Evolutionary conservation across 75 land plant genomes (phyloP), one percentile per base, ranked within the genome.

Genomic region (Sequoia sempervirens): DNA sequence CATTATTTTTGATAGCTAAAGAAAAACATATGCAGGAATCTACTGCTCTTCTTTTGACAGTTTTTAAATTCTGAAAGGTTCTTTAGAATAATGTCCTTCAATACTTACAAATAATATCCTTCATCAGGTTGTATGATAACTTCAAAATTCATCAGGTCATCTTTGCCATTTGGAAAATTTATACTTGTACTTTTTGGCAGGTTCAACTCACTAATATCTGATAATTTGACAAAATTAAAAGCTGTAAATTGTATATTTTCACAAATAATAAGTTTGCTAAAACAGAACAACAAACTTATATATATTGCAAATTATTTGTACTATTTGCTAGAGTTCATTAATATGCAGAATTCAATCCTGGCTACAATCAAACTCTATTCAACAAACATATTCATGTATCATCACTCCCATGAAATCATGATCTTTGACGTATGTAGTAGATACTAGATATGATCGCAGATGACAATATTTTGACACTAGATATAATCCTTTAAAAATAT

Each of bases 151-250:
- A 91, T 90, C 41, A 91, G 86, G 80, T 90, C 89, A 85, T 91
- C 93, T 82, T 91, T 91, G 18, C 93, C 93, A 86, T 91, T 91
- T 5, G 92, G 92, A 74, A 91, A 91, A 54, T 75, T 80, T 30
- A 91, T 91, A 37, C 82, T 80, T 5, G 89, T 87, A n/a, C 87
- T 90, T 61, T 87, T 91, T 23, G 92, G 91, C 85, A 91, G 64
- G 73, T 91, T 91, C 45, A 91, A 83, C 90, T 91, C 92, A 82
- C 92, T 91, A 47, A 91, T 91, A 84, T 91, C 92, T 91, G 86
- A 64, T 83, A 56, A 84, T 26, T 73, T 75, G 26, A 50, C 14
- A 79, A 79, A 10, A 43, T 6, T 0, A 34, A 37, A 6, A 40
- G 23, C 23, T n/a, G 40, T 61, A 30, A 70, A 11, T 30, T 32